Evolutionary conservation across 1,284 basidiomycete genomes (phyloP), one percentile per base, ranked within the genome.

Genomic region (Trametes polyzona): DNA sequence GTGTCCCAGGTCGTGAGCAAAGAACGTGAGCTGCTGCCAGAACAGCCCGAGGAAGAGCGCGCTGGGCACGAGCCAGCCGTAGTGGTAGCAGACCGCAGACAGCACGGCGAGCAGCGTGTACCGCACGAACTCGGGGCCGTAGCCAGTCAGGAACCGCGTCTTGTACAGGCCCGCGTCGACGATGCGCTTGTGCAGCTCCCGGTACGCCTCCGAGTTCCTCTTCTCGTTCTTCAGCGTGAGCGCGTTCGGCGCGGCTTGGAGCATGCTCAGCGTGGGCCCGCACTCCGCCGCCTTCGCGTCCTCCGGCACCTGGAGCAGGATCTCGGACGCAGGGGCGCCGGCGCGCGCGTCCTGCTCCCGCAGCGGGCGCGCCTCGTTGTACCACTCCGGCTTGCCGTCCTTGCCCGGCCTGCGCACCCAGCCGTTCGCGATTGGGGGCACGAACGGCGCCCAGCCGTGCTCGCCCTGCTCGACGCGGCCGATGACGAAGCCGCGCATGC

Each of bases 1-100:
- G 76, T 99, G 96, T 3, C 96, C 97, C 10, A 97, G 85, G 74
- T 99, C 97, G 73, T 99, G 97, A 19, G 85, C 95, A 46, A 86
- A 81, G 73, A 99, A 97, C 26, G 93, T 89, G 58, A 98, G 79
- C 73, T 99, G 97, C 71, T 99, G 96, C 93, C 94, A 98, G 68
- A 93, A 82, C 35, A 95, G 76, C 14, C 96, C 97, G 7, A 98
- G 85, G 65, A 83, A 90, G 39, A 92, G 65, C 3, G 96, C 93
- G 53, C 88, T 91, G 44, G 78, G 72, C 39, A 90, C 80, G 75
- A 81, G 80, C 84, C 85, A 95, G 71, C 73, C 73, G 57, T 83
- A 75, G 44, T 68, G 73, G 71, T 92, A 95, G n/a, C 87, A 78
- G 61, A 81, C 80, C 14, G 79, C 82, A 6, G 92, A 86, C 24